Evolutionary conservation across 2,329 filamentous ascomycete species (phyloP), one percentile per base, ranked within the genome.

Genomic region (Aureobasidium musti): DNA sequence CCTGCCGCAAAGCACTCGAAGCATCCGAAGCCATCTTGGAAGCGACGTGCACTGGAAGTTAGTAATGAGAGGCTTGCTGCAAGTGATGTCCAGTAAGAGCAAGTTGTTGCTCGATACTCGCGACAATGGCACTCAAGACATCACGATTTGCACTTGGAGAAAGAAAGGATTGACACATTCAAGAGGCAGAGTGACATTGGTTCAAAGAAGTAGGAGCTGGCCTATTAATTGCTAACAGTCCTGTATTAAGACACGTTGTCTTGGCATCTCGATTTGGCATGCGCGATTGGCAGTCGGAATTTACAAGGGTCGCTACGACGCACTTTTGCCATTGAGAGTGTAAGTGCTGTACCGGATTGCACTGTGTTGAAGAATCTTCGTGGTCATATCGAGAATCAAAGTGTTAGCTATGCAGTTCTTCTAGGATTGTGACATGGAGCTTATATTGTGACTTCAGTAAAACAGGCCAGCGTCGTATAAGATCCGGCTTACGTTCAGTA

Each of bases 241-340:
- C n/a, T 8, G 47, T 50, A 59, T n/a, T 49, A 13, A 49, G 35
- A 60, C 56, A 61, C 57, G 57, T 60, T 43, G 57, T 52, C 56
- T 59, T 59, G 57, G 57, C 57, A 23, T 37, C 28, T 21, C 50
- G 19, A 37, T 53, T 23, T 33, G 53, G 35, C 33, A 56, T 37
- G 14, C 33, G 53, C 53, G 35, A 56, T 56, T 56, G 33, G 33
- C 33, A 56, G 53, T 28, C 8, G 35, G 30, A 39, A 21, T 37
- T 56, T 54, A n/a, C 33, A 37, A 37, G 50, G 28, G 30, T 54
- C 33, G 30, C 21, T 14, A 39, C 35, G n/a, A 50, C 47, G 14
- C 4, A 19, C 30, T 21, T 54, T 37, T 17, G 30, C 30, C 28
- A 3, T 37, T 6, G 21, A 2, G n/a, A 2, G 5, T n/a, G 35